Conservation (phyloP, 495 filamentous ascomycete genomes). For the Cetradonia linearis region DNA sequence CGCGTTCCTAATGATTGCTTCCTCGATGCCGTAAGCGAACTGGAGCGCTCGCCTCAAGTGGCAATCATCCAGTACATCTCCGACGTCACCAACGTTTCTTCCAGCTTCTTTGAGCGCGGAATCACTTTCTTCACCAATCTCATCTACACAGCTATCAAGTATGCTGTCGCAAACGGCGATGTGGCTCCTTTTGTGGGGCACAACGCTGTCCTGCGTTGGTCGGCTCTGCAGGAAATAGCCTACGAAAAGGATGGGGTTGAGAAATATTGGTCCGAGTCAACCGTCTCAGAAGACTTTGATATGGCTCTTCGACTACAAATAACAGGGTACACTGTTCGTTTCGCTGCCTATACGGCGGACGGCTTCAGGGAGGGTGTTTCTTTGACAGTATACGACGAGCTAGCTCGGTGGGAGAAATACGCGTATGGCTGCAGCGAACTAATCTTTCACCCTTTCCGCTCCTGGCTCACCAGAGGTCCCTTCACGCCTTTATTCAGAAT, state of each 20-base stretch:
- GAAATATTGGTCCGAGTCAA: constrained; percentile 76
- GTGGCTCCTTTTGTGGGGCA: constrained; percentile 64
- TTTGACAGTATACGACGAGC: constrained; percentile 74
- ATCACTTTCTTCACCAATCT: constrained; percentile 82
- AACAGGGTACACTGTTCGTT: constrained; percentile 60
- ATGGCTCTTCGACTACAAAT: constrained; percentile 74
- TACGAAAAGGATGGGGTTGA: constrained; percentile 61
- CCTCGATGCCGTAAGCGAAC: constrained; percentile 66
- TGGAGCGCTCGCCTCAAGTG: constrained; percentile 71
- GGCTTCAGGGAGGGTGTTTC: constrained; percentile 82
- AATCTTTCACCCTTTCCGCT: constrained; percentile 50
- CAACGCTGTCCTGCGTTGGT: constrained; percentile 73
- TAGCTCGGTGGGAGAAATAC: constrained; percentile 79
- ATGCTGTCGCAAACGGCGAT: constrained; percentile 71
- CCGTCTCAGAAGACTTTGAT: constrained; percentile 78
- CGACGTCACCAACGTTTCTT: constrained; percentile 71
- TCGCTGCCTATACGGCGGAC: constrained; percentile 61
- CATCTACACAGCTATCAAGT: constrained; percentile 68
- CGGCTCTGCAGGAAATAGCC: constrained; percentile 64
- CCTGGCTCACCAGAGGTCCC: constrained; percentile 48
- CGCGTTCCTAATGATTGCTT: constrained; percentile 63
- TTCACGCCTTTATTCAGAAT: constrained; percentile 65
- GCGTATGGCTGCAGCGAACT: constrained; percentile 82
- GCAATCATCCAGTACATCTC: constrained; percentile 75
- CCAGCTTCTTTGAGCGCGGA: constrained; percentile 63